Base-by-base conservation (phyloP, 805 yeast species). In the Kazachstania taianensis region DNA sequence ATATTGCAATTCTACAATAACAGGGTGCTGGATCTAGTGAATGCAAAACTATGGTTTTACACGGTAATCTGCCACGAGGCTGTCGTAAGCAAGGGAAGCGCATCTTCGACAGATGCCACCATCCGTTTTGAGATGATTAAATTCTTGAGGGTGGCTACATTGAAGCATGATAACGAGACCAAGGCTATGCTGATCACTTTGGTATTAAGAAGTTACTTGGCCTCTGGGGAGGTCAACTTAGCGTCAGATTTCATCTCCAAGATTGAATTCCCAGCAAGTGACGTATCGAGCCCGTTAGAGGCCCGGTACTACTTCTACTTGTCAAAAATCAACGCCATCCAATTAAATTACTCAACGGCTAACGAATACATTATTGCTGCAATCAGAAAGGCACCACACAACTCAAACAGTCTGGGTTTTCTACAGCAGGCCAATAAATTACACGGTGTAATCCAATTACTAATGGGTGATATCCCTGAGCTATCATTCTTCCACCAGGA, bases 391-490 rank as follows among this genome's bases (percentile, higher is more conserved):
- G 87, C 94, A 7, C 97, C 99, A 19, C 96, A 85, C 59, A 83
- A 94, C 1, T 69, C 73, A 30, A 73, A 78, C 41, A 85, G 96
- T 7, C 60, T 70, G 30, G 98, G 98, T 2, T 92, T 92, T 57
- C 59, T 86, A 44, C 95, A 87, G 61, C 75, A 82, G 35, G 92
- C 96, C 3, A 77, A 87, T 46, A 92, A 92, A 64, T 72, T 92
- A 48, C 81, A 76, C 54, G 81, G 89, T 42, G 70, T 87, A 40
- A 83, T 92, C 49, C 96, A 92, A 63, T 68, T 92, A 53, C 73
- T 92, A 50, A 87, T 89, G 75, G 98, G 99, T 40, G 98, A 92
- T 50, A 80, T 92, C 46, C 98, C 98, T 13, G 95, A 85, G 50
- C 68, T 94, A 45, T 70, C 85, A 33, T 72, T 74, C 25, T 92